Percentiles rank a stretch among this genome's conserved stretches.
phyloP scores from a whole-genome alignment of 768 basidiomycete species.

The Pleurotus salmoneostramineus region DNA sequence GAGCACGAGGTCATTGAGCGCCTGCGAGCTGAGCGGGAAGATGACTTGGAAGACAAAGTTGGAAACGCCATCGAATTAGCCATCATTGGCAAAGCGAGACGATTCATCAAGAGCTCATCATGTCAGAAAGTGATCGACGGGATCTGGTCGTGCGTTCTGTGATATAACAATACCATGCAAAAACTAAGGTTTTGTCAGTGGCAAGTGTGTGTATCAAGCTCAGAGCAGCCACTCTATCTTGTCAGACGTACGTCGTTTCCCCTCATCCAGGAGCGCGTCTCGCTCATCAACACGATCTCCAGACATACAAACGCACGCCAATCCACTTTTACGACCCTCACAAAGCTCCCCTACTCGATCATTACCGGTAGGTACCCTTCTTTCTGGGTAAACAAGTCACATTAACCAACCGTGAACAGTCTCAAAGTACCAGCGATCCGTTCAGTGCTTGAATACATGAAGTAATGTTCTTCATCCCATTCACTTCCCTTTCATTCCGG shows the following conservation, averaged over 20 bases:
- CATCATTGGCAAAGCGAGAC: conserved; percentile 80
- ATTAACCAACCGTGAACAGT: conserved; percentile 27
- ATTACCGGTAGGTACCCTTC: conserved; percentile 67
- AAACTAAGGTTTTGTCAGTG: no score
- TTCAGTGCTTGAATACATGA: conserved; percentile 83
- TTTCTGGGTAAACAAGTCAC: not conserved
- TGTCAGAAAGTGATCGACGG: conserved; percentile 89
- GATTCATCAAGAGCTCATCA: conserved; percentile 85
- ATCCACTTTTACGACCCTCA: conserved; percentile 94
- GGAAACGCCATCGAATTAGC: conserved; percentile 95
- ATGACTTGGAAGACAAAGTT: conserved; percentile 71
- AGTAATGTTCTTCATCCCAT: conserved; percentile 39
- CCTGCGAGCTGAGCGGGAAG: conserved; percentile 61
- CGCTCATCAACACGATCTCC: no score
- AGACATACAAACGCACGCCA: conserved; percentile 91
- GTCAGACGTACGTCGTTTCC: no score
- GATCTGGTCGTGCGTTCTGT: conserved; percentile 77
- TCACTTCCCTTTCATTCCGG: conserved; percentile 4
- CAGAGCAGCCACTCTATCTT: conserved; percentile 86
- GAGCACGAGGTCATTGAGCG: conserved; percentile 52
- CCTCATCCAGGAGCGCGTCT: not conserved
- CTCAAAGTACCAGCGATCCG: conserved; percentile 93
- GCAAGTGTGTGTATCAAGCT: conserved; percentile 89
- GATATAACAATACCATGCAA: no score
- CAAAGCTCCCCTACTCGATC: conserved; percentile 90